Conservation (phyloP, 208 protist genomes). For the Trichomonas gallinae region DNA sequence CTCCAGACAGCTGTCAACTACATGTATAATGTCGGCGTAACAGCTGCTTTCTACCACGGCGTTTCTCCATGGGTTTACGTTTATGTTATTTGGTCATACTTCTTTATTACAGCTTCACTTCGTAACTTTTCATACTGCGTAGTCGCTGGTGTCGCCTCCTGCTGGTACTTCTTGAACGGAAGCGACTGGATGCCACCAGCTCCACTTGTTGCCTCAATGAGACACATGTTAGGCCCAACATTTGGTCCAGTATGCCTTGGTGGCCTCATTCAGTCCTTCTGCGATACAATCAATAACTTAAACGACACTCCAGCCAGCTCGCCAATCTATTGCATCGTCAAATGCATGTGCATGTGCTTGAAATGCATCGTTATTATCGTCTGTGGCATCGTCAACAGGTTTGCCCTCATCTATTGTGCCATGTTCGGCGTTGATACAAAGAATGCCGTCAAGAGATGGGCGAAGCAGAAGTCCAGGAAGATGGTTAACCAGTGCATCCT, state of each 20-base stretch:
- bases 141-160: neutral
- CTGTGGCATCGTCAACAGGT: neutral
- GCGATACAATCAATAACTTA: neutral
- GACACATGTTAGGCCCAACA: neutral
- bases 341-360: neutral
- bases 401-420: neutral
- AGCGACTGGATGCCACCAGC: neutral
- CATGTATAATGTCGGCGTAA: neutral
- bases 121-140: neutral
- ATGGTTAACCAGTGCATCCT: neutral
- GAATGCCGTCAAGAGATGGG: neutral
- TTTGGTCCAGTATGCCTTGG: neutral
- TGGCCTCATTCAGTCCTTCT: neutral
- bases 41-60: neutral
- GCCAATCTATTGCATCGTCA: neutral
- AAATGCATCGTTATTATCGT: neutral
- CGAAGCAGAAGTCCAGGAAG: neutral
- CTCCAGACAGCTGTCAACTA: neutral
- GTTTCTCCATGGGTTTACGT: neutral
- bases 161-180: neutral
- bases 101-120: neutral
- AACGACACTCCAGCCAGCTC: neutral
- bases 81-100: neutral
- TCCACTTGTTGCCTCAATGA: neutral
- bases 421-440: neutral